Base-by-base conservation (phyloP, 225 moss, liverwort and hornwort species). In the Lunularia cruciata region DNA sequence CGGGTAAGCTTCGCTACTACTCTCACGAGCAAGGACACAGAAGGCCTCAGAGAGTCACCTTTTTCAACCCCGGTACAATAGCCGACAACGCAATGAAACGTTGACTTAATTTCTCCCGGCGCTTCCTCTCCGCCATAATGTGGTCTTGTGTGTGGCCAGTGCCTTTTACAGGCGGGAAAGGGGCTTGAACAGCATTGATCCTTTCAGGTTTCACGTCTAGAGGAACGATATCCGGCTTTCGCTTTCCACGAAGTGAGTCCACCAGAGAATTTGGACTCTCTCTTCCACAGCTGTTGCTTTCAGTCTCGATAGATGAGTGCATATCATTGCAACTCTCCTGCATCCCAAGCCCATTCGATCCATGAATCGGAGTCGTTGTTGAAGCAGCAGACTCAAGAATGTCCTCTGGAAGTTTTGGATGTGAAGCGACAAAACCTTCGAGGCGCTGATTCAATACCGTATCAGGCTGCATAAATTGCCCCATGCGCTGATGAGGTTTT, bases 1-100 rank as follows among this genome's bases (percentile, higher is more conserved):
- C 33, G 8, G 15, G 8, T 18, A 6, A 48, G 6, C 2, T 20
- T n/a, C 22, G 22, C 47, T 48, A n/a, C 19, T 18, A 3, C 47
- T 18, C 47, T 20, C 3, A 18, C 47, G 22, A 18, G 19, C 1
- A 5, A n/a, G 22, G 19, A 6, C 18, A n/a, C 22, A 48, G 14
- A 5, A 6, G 13, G 19, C 47, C 4, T 18, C 47, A 5, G 0
- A 28, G 2, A 58, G 11, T 8, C 28, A 87, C 91, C 86, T 91
- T 91, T 57, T 91, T 91, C 26, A 91, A 71, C 4, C 91, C 91
- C 0, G 91, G 91, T 0, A 91, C 91, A 33, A 91, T 91, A 6
- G 91, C 91, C 2, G 91, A 91, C 14, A 91, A 78, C 0, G 91
- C 91, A 57, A 91, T 91, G 9, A 91, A 91, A 5, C 91, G 83